Percentiles rank a stretch among this genome's conserved stretches.
Conservation (phyloP, 2,329 filamentous ascomycete species). For the Ilyonectria destructans region DNA sequence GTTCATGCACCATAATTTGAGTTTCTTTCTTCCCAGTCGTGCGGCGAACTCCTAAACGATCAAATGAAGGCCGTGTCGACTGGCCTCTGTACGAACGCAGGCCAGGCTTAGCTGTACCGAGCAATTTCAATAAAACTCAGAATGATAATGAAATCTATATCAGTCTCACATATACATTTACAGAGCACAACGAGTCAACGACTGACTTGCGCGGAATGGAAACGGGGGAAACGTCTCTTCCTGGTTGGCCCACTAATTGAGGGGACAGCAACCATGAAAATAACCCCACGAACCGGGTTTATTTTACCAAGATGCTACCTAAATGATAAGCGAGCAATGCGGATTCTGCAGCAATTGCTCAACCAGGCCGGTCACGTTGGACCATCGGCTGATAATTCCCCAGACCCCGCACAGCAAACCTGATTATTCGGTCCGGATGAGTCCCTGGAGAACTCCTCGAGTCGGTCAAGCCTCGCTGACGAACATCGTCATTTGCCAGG, state of each 20-base stretch:
- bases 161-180: too few species aligned
- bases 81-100: too few species aligned
- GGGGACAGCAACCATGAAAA: not conserved
- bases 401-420: constrained; percentile 21
- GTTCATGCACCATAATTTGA: too few species aligned
- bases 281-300: not conserved
- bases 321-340: not conserved
- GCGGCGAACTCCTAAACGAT: too few species aligned
- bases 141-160: too few species aligned
- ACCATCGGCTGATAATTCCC: constrained; percentile 3
- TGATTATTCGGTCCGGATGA: constrained; percentile 2
- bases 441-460: not conserved
- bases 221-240: not conserved
- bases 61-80: too few species aligned
- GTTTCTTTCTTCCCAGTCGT: too few species aligned
- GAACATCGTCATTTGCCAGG: constrained; percentile 14
- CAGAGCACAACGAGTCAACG: too few species aligned
- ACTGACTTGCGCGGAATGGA: not conserved
- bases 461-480: constrained; percentile 14
- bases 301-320: not conserved
- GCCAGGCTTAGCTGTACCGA: too few species aligned
- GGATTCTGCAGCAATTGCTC: not conserved
- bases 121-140: too few species aligned
- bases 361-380: not conserved
- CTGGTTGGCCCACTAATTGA: not conserved